Evolutionary conservation across 1,139 yeast species (phyloP).

Genomic region (Kluyveromyces sp.): DNA sequence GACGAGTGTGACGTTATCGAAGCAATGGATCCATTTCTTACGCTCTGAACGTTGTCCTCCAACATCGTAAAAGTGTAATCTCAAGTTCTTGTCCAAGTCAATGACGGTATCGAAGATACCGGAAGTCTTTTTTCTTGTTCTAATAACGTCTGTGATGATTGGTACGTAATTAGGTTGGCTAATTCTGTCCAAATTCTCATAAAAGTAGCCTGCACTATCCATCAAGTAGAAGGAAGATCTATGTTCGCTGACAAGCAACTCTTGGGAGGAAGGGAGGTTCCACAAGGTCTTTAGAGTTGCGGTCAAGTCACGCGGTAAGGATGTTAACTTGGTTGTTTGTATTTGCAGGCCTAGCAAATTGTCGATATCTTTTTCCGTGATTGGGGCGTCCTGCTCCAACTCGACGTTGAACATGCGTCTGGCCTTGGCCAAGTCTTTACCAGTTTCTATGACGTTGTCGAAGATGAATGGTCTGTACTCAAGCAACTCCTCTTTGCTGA

Average conservation of each 20-base stretch:
- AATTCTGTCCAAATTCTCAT: constrained; percentile 60
- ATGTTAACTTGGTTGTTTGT: constrained; percentile 14
- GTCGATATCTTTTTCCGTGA: constrained; percentile 38
- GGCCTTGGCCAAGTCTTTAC: constrained; percentile 45
- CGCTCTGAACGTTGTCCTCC: constrained; percentile 94
- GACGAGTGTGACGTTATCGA: constrained; percentile 82
- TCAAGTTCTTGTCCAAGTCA: constrained; percentile 59
- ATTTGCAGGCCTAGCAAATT: constrained; percentile 40
- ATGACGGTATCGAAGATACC: constrained; percentile 83
- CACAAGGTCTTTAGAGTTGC: constrained; percentile 44
- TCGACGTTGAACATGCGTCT: constrained; percentile 26
- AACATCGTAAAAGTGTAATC: constrained; percentile 81
- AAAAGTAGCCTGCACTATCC: constrained; percentile 81
- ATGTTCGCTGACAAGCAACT: constrained; percentile 45
- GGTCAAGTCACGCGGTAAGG: constrained; percentile 36
- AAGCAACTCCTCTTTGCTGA: constrained; percentile 50
- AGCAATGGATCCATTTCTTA: constrained; percentile 92
- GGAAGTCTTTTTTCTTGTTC: constrained; percentile 87
- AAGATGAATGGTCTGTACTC: constrained; percentile 66
- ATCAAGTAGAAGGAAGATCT: constrained; percentile 74
- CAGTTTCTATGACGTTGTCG: constrained; percentile 60
- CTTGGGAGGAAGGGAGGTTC: constrained; percentile 50
- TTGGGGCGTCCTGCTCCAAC: constrained; percentile 19
- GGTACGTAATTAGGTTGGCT: constrained; percentile 59
- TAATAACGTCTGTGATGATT: constrained; percentile 63